Conservation (phyloP, 768 basidiomycete species). For the Mycena sanguinolenta region DNA sequence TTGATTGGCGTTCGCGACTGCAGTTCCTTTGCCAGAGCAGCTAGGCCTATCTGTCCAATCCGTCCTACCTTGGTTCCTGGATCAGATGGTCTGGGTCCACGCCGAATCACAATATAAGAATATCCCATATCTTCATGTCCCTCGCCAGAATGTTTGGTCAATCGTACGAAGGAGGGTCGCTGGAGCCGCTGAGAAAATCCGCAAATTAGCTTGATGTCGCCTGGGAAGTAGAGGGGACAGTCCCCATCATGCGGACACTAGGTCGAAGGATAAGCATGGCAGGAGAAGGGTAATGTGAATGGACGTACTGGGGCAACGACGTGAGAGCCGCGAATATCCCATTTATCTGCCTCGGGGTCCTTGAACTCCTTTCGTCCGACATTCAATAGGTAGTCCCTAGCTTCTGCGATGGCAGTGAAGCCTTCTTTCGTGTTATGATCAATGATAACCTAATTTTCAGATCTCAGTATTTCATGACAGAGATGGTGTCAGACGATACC, state of each 20-base stretch:
- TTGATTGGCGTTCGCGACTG: slow-evolving; percentile 47
- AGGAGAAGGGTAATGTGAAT: slow-evolving; percentile 16
- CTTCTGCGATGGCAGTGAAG: slow-evolving; percentile 84
- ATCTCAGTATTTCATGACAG: slow-evolving; percentile 19
- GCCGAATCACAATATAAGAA: slow-evolving; percentile 90
- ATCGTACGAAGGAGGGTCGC: slow-evolving; percentile 86
- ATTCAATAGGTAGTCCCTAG: slow-evolving; percentile 78
- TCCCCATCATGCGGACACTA: slow-evolving; percentile 92
- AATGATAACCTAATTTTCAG: slow-evolving; percentile 76
- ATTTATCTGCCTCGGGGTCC: slow-evolving; percentile 54
- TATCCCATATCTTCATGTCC: slow-evolving; percentile 92
- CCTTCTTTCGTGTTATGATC: slow-evolving; percentile 85
- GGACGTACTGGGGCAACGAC: slow-evolving; percentile 88
- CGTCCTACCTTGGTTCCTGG: slow-evolving; percentile 59
- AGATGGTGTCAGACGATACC: slow-evolving; percentile 54
- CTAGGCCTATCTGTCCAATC: slow-evolving; percentile 65
- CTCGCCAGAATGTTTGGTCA: slow-evolving; percentile 86
- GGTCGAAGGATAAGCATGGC: slow-evolving; percentile 17
- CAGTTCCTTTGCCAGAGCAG: slow-evolving; percentile 54
- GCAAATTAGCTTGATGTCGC: slow-evolving; percentile 70
- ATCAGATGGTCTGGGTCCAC: slow-evolving; percentile 75
- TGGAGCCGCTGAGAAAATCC: slow-evolving; percentile 91
- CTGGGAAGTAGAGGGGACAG: slow-evolving; percentile 82
- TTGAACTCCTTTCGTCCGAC: slow-evolving; percentile 72
- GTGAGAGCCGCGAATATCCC: slow-evolving; percentile 70